These are phyloP conservation scores for Tolypocladium ophioglossoides DNA, from an alignment of 2,329 filamentous ascomycete genomes.

Conservation along the genomic window DNA sequence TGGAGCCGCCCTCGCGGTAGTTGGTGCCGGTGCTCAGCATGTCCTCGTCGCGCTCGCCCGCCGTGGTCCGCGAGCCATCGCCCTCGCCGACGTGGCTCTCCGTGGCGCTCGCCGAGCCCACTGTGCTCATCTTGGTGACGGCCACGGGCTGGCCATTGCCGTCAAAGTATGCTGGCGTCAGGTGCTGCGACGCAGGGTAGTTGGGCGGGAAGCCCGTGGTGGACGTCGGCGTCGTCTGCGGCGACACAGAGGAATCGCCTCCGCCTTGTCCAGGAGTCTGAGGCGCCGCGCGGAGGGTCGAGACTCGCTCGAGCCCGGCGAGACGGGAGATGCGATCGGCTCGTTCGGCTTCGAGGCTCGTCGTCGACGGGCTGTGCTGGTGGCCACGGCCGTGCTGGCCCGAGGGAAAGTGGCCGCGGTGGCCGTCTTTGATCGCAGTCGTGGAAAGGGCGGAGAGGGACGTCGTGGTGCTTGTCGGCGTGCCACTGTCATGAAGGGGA, in stretches of 20 bases:
- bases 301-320: conserved; percentile 80
- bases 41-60: conserved; percentile 52
- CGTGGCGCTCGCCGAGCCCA: conserved; percentile 83
- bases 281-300: conserved; percentile 53
- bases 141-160: conserved; percentile 57
- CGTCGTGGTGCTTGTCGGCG: conserved; percentile 84
- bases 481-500: conserved; percentile 40
- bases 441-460: conserved; percentile 87
- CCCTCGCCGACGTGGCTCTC: conserved; percentile 53
- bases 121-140: conserved; percentile 73
- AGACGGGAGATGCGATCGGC: conserved; percentile 92
- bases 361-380: conserved; percentile 49
- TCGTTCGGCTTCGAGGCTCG: conserved; percentile 79
- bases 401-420: conserved; percentile 65
- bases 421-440: conserved; percentile 92
- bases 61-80: conserved; percentile 40
- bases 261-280: conserved; percentile 18
- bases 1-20: conserved; percentile 45
- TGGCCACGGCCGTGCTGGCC: conserved; percentile 42
- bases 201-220: conserved; percentile 31
- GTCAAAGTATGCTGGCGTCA: conserved; percentile 70
- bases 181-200: conserved; percentile 25
- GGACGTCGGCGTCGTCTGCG: conserved; percentile 41
- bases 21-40: conserved; percentile 60
- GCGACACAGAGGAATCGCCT: conserved; percentile 27